Percentiles rank a stretch among this genome's conserved stretches.
These are phyloP conservation scores for Panicum miliaceum DNA, from an alignment of 176 grass and related monocot species.

Conservation along the genomic window DNA sequence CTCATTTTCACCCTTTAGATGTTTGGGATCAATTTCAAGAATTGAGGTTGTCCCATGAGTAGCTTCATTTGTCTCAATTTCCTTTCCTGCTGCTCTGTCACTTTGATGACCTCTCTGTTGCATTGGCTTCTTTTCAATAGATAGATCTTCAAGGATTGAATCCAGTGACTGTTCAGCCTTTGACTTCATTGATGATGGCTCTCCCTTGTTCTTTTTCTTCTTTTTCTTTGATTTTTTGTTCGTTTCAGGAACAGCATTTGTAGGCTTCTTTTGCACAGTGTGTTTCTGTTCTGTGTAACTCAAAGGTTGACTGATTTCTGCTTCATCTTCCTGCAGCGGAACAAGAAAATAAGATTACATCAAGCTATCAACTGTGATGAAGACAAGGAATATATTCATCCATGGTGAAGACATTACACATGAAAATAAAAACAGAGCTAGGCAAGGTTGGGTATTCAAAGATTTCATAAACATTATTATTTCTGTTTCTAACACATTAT, in stretches of 20 bases:
- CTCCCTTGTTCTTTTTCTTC: slow-evolving; percentile 83
- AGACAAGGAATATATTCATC: background rate
- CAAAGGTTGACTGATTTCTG: slow-evolving; percentile 44
- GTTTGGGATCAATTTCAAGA: slow-evolving; percentile 80
- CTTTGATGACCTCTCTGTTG: slow-evolving; percentile 46
- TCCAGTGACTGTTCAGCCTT: slow-evolving; percentile 64
- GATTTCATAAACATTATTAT: background rate
- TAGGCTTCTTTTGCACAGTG: slow-evolving; percentile 45
- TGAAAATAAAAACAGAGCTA: background rate
- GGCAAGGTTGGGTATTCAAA: background rate
- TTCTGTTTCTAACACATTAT: slow-evolving; percentile 7
- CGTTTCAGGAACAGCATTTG: slow-evolving; percentile 41
- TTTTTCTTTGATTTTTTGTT: slow-evolving; percentile 96
- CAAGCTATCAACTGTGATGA: background rate
- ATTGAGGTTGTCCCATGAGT: slow-evolving; percentile 46
- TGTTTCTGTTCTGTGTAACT: slow-evolving; percentile 46
- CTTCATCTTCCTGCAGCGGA: slow-evolving; percentile 75
- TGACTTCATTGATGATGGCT: slow-evolving; percentile 37
- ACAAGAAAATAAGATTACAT: slow-evolving; percentile 20
- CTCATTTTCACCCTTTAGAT: slow-evolving; percentile 93
- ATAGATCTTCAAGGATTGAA: slow-evolving; percentile 85
- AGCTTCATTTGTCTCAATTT: slow-evolving; percentile 42
- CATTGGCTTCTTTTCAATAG: slow-evolving; percentile 55
- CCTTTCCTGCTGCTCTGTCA: slow-evolving; percentile 52
- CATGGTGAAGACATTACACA: background rate